Conservation (phyloP, 1,139 yeast genomes). For the Yamadazyma epiphylla region DNA sequence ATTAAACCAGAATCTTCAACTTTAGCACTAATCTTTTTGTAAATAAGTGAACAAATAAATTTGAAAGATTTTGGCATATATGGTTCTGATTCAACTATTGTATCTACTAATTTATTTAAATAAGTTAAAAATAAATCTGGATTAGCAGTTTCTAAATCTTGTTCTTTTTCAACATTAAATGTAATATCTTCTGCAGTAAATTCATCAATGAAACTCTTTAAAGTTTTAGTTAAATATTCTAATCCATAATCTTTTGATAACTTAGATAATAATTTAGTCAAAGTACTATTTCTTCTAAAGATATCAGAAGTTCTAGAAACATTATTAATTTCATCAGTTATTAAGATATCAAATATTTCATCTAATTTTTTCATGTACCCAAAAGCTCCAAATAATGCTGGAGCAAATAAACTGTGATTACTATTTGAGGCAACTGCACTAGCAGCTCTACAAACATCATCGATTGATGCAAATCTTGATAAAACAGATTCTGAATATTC, state of each 20-base stretch:
- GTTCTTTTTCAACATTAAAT: conserved; percentile 64
- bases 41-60: conserved; percentile 70
- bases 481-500: conserved; percentile 16
- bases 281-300: conserved; percentile 76
- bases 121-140: conserved; percentile 51
- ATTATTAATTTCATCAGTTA: conserved; percentile 58
- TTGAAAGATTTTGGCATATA: conserved; percentile 70
- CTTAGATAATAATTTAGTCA: conserved; percentile 71
- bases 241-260: conserved; percentile 66
- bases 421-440: conserved; percentile 62
- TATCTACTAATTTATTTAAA: conserved; percentile 56
- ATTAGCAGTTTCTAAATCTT: conserved; percentile 21
- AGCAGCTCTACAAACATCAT: conserved; percentile 47
- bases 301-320: conserved; percentile 68
- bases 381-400: conserved; percentile 62
- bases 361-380: conserved; percentile 53
- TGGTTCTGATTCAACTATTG: conserved; percentile 54
- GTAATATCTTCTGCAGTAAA: conserved; percentile 47
- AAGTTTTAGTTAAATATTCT: conserved; percentile 49
- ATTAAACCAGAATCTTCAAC: conserved; percentile 66
- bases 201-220: conserved; percentile 55
- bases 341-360: conserved; percentile 50
- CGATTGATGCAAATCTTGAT: conserved; percentile 17
- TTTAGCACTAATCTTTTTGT: conserved; percentile 55
- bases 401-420: conserved; percentile 52